phyloP scores from a whole-genome alignment of 805 yeast species.

The Kodamaea lidongshanica region DNA sequence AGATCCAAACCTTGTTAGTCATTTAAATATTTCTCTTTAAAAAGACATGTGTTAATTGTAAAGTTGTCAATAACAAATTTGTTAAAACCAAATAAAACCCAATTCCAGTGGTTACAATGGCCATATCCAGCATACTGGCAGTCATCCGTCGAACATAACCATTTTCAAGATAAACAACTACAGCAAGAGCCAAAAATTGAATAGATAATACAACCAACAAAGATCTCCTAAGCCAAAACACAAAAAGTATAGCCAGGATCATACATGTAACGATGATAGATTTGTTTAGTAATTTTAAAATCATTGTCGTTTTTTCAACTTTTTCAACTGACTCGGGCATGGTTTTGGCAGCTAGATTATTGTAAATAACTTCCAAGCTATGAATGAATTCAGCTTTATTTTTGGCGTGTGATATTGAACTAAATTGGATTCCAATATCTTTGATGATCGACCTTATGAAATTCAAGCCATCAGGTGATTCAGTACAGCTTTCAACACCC shows the following conservation, averaged over 20 bases:
- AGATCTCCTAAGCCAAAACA: constrained; percentile 4
- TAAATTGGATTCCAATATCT: constrained; percentile 47
- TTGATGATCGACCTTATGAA: constrained; percentile 40
- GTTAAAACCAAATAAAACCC: constrained; percentile 4
- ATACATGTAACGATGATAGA: constrained; percentile 1
- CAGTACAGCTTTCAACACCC: constrained; percentile 18
- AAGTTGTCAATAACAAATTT: not conserved
- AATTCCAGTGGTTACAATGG: constrained; percentile 1
- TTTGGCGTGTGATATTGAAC: constrained; percentile 33
- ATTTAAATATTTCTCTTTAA: too few species aligned
- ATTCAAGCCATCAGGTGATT: constrained; percentile 41
- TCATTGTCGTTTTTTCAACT: constrained; percentile 3
- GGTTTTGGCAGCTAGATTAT: constrained; percentile 2
- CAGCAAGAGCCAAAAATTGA: constrained; percentile 1
- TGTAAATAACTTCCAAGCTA: constrained; percentile 8
- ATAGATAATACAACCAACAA: not conserved
- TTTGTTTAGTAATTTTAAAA: constrained; percentile 3
- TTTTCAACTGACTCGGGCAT: constrained; percentile 4
- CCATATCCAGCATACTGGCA: not conserved
- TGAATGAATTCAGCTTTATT: constrained; percentile 21
- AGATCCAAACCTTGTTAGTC: too few species aligned
- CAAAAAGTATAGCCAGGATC: constrained; percentile 3
- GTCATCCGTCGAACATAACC: constrained; percentile 2
- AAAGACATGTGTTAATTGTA: constrained; percentile 5
- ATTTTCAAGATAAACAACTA: constrained; percentile 1